phyloP scores from a whole-genome alignment of 1,284 basidiomycete species.

The Fomitopsis pinicola region DNA sequence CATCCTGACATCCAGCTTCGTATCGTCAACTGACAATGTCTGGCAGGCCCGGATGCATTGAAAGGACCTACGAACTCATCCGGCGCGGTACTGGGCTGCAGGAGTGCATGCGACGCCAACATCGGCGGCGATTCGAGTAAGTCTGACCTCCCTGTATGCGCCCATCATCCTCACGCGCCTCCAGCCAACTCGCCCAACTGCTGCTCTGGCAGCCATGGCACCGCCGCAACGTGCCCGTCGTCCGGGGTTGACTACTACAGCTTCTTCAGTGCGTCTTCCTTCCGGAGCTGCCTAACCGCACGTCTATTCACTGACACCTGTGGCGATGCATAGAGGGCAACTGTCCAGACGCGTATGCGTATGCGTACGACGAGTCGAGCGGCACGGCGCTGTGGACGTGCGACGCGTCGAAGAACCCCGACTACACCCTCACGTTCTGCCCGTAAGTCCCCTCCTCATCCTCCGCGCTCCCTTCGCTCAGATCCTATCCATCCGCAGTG shows the following conservation, averaged over 20 bases:
- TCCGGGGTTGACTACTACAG: slow-evolving; percentile 38
- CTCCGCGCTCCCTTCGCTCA: neutral
- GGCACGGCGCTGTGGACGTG: slow-evolving; percentile 46
- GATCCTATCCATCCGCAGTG: neutral
- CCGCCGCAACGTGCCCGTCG: slow-evolving; percentile 38
- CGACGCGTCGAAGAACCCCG: slow-evolving; percentile 29
- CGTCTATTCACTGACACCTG: no score
- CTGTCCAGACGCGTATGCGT: slow-evolving; percentile 46
- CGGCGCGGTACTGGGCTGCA: slow-evolving; percentile 39
- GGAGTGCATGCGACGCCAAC: slow-evolving; percentile 38
- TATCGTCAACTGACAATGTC: neutral
- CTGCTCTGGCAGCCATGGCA: slow-evolving; percentile 39
- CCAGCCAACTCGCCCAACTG: slow-evolving; percentile 36
- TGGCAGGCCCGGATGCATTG: slow-evolving; percentile 30
- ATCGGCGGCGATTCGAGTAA: slow-evolving; percentile 33
- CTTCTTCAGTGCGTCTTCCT: slow-evolving; percentile 24
- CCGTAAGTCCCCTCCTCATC: slow-evolving; percentile 27
- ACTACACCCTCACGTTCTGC: slow-evolving; percentile 50
- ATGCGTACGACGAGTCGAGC: slow-evolving; percentile 47
- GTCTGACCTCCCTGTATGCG: neutral
- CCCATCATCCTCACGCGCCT: neutral
- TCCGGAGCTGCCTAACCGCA: neutral
- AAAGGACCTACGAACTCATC: slow-evolving; percentile 29
- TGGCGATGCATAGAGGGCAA: slow-evolving; percentile 30
- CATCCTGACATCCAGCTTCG: neutral